Evolutionary conservation across 169 alveolate genomes (phyloP), one percentile per base, ranked within the genome.

Genomic region (Plasmodium blacklocki): DNA sequence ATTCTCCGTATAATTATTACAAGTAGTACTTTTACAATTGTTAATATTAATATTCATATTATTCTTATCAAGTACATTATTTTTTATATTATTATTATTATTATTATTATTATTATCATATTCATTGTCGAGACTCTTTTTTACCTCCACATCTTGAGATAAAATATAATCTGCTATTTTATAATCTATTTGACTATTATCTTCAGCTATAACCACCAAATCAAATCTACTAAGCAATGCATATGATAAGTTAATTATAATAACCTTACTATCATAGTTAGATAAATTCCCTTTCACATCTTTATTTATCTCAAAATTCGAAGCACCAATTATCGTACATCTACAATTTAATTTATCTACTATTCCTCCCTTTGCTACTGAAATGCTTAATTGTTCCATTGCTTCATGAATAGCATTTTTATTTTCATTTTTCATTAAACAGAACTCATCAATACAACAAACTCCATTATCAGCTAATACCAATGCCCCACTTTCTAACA

Each of bases 391-490:
- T 78, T 98, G 96, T 92, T 98, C 99, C 98, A 98, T 97, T 14
- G 99, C 99, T 95, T 98, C 99, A 56, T 94, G 97, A n/a, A 97
- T 88, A 50, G 98, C 94, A 19, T 95, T 95, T 89, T 95, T 94
- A 60, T 96, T 97, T 67, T 96, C 98, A 23, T 91, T 78, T 64
- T 91, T 94, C 74, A 97, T 93, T 50, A 94, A 62, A 58, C 97
- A 76, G 63, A 97, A 96, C 78, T 98, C 99, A 92, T 98, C 99
- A 18, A 98, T 96, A 93, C 99, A 97, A 90, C 99, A 98, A 0
- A 97, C 96, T 3, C 99, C 99, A 72, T 96, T 97, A 67, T 97
- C 98, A 3, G 99, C 98, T 49, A 97, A 88, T 0, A 97, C 98
- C 26, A 98, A 93, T 0, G 99, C 99, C 0, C 99, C 99, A 8